phyloP scores from a whole-genome alignment of 2,329 filamentous ascomycete genomes.

The Fusarium sp. region DNA sequence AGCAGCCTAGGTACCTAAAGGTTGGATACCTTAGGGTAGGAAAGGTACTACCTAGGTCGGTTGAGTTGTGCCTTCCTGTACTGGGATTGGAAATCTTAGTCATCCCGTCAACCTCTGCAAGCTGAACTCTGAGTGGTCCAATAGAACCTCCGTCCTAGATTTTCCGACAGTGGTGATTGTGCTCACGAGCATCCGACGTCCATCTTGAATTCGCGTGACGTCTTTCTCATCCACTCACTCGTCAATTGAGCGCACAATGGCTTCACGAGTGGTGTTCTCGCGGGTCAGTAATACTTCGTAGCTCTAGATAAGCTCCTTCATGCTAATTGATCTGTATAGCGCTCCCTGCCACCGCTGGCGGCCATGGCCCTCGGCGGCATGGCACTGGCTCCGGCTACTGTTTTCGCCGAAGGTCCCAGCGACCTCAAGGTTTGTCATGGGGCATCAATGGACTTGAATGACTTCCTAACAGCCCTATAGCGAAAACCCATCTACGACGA shows the following conservation, averaged over 20 bases:
- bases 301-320: conserved; percentile 20
- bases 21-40: too few relatives aligned
- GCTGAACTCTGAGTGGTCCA: conserved; percentile 25
- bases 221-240: conserved; percentile 36
- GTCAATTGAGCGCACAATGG: conserved; percentile 64
- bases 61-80: conserved; percentile 5
- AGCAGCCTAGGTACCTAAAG: too few relatives aligned
- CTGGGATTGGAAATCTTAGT: conserved; percentile 20
- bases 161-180: conserved; percentile 40
- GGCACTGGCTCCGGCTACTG: conserved; percentile 56
- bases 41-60: neutral
- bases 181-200: conserved; percentile 32
- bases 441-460: neutral
- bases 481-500: conserved; percentile 85
- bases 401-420: conserved; percentile 60
- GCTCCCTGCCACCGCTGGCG: conserved; percentile 62
- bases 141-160: conserved; percentile 42
- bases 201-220: conserved; percentile 41
- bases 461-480: conserved; percentile 33
- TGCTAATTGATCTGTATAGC: conserved; percentile 51
- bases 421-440: conserved; percentile 43
- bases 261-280: conserved; percentile 66
- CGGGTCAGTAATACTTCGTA: conserved; percentile 52
- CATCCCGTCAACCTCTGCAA: conserved; percentile 14
- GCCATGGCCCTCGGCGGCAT: conserved; percentile 59